Base-by-base conservation (phyloP, 129 eudicot species). In the Lonicera japonica region DNA sequence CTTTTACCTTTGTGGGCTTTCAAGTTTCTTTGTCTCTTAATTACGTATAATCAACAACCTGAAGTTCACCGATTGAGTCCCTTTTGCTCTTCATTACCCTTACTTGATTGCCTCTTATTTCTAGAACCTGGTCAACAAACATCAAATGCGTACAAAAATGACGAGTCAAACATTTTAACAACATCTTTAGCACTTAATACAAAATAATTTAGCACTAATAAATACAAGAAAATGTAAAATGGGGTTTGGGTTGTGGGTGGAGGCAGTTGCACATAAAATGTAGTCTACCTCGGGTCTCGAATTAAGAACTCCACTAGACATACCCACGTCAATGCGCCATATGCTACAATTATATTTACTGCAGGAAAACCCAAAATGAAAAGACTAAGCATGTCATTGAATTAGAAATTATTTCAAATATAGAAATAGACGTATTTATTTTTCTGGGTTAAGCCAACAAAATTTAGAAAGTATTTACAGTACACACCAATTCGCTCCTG, bases 291-390 rank as follows among this genome's bases (percentile, higher is more conserved):
- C 99, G n/a, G 99, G 96, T 64, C 78, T 82, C 58, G 99, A 92
- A 78, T 85, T 82, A 71, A 82, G 96, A 77, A 92, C 99, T 64
- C 99, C 99, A 56, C 95, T 92, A 54, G 99, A 92, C 99, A 92
- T 92, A 61, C 99, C 99, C 60, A 92, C 99, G 58, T 92, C 99
- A 72, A 92, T 68, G 15, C 96, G 84, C 99, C 99, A 92, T 75
- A 92, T 85, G 73, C 85, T 80, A 68, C 99, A 85, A 57, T 75
- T 72, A 68, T 77, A 92, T 81, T 85, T 73, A 77, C 99, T 92
- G 85, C 85, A 86, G 1, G n/a, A 7, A 59, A 72, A 43, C 19
- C 58, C 38, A 14, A 40, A 63, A 39, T 15, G n/a, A 58, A 51
- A 66, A 63, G 18, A 34, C 21, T 25, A 6, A 11, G 60, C 16